Evolutionary conservation across 164 flowering plant species (phyloP), one percentile per base, ranked within the genome.

Genomic region (Berberis thunbergii): DNA sequence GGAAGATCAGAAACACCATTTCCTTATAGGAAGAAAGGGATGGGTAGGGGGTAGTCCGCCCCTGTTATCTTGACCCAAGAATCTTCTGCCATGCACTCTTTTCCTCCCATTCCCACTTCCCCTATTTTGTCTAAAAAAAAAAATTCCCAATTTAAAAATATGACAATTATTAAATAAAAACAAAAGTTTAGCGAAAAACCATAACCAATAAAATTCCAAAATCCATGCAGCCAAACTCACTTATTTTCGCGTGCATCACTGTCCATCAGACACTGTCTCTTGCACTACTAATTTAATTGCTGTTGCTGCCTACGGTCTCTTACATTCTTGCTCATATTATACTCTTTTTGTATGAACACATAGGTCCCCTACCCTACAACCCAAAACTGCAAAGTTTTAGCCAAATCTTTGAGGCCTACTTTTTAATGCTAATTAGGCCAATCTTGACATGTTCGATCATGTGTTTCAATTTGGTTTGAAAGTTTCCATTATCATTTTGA

Each of bases 181-280:
- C 49, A 59, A 59, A 59, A 26, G 44, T 58, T 7, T 1, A 3
- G 26, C 26, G 26, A 26, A 26, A 26, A 26, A 26, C 26, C 26
- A 26, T 26, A 26, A 26, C 26, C 26, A 26, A 26, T 26, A 26
- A 26, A 26, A 26, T 26, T 26, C 26, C 26, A 78, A 71, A 61
- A 6, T 61, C 69, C 74, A 54, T 72, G 69, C 43, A 66, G 48
- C 63, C 71, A 62, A 66, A 40, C 61, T 45, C 61, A 38, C 66
- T 49, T 41, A 6, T 52, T 74, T 71, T 43, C 26, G 73, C 78
- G 62, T 58, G 73, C 77, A 67, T 78, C 75, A 74, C 59, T 45
- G 6, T 64, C 26, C 26, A 59, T 64, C 72, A 68, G 76, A 62
- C 49, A 7, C 63, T 0, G 26, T 26, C 26, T 26, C 26, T 26